Conservation (phyloP, 179 eudicot genomes). For the Spinacia oleracea region DNA sequence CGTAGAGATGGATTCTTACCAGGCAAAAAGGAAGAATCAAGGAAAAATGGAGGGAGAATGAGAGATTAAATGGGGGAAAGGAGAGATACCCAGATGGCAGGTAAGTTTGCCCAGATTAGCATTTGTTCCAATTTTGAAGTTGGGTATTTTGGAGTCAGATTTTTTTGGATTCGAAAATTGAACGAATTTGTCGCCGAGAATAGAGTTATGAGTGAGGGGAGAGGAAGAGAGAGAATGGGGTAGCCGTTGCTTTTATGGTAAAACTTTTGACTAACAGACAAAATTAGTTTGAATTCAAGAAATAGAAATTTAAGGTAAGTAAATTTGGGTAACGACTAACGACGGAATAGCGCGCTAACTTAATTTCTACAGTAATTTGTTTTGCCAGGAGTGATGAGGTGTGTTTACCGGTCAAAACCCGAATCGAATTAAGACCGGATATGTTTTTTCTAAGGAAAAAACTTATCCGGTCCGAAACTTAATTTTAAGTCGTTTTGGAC, state of each 20-base stretch:
- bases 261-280: background rate
- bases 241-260: conserved; percentile 27
- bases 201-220: conserved; percentile 7
- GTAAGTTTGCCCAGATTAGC: conserved; percentile 31
- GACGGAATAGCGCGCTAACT: too few relatives aligned
- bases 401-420: too few relatives aligned
- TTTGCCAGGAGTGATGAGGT: too few relatives aligned
- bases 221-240: background rate
- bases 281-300: background rate
- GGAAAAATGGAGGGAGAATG: conserved; percentile 27
- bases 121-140: background rate
- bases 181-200: conserved; percentile 15
- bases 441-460: too few relatives aligned
- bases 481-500: too few relatives aligned
- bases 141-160: background rate
- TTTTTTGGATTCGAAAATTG: background rate
- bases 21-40: conserved; percentile 41
- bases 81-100: conserved; percentile 29
- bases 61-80: conserved; percentile 34
- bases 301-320: too few relatives aligned
- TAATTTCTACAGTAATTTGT: too few relatives aligned
- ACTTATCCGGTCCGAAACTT: too few relatives aligned
- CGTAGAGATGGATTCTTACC: conserved; percentile 38
- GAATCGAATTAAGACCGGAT: too few relatives aligned
- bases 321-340: background rate